Evolutionary conservation across 179 eudicot species (phyloP).

Genomic region (Nepenthes alata): DNA sequence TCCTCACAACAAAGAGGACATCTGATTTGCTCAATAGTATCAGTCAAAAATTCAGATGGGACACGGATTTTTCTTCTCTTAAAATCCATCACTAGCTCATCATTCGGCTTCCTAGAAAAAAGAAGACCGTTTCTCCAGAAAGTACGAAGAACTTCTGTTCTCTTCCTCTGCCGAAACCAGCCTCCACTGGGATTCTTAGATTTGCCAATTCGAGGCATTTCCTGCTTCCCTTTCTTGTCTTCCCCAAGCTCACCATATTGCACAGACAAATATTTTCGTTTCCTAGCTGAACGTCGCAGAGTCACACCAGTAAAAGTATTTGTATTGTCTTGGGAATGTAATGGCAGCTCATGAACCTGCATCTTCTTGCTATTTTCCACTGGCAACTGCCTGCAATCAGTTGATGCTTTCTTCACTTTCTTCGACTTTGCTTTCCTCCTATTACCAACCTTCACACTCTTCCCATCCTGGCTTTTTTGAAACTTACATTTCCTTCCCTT

Average conservation of each 20-base stretch:
- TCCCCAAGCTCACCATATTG: constrained; percentile 21
- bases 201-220: constrained; percentile 13
- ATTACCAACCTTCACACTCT: background rate
- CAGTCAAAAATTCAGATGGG: constrained; percentile 25
- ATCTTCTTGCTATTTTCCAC: constrained; percentile 24
- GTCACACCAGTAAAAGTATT: constrained; percentile 31
- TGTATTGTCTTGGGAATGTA: constrained; percentile 16
- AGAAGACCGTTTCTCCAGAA: constrained; percentile 77
- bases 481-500: constrained; percentile 10
- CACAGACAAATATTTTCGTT: constrained; percentile 23
- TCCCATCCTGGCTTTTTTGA: constrained; percentile 10
- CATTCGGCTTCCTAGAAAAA: constrained; percentile 54
- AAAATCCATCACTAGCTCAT: constrained; percentile 51
- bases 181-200: constrained; percentile 22
- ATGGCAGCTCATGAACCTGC: constrained; percentile 18
- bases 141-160: constrained; percentile 27
- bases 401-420: constrained; percentile 27
- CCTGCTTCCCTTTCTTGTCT: constrained; percentile 28
- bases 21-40: constrained; percentile 28
- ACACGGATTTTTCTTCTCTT: constrained; percentile 41
- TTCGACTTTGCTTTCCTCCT: constrained; percentile 14
- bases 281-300: constrained; percentile 72
- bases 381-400: constrained; percentile 17
- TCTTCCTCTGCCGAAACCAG: constrained; percentile 38
- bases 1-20: constrained; percentile 65